These are phyloP conservation scores for Drechslerella stenobrocha DNA, from an alignment of 2,329 filamentous ascomycete species.

Conservation along the genomic window DNA sequence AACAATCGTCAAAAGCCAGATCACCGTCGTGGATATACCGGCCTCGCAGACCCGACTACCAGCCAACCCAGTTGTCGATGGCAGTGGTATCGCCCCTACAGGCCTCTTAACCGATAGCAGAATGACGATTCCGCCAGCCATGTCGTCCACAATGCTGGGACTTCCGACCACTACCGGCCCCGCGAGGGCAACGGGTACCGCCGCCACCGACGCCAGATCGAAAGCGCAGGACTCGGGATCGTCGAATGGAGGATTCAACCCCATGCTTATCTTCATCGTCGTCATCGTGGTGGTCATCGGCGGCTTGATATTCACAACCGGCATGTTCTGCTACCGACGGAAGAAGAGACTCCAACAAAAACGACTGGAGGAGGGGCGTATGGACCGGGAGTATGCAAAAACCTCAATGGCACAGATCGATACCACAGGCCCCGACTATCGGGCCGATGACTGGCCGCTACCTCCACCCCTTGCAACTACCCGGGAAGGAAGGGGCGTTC, in stretches of 20 bases:
- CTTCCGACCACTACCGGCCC: slow-evolving; percentile 4
- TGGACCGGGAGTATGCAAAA: neutral
- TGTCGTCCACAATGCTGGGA: slow-evolving; percentile 1
- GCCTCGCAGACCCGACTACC: slow-evolving; percentile 20
- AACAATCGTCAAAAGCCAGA: slow-evolving; percentile 24
- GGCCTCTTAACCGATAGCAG: slow-evolving; percentile 28
- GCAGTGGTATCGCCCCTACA: slow-evolving; percentile 8
- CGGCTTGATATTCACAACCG: slow-evolving; percentile 11
- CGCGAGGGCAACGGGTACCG: neutral
- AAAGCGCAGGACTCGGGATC: slow-evolving; percentile 2
- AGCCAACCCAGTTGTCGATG: neutral
- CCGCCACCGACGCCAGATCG: neutral
- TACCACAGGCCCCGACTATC: neutral
- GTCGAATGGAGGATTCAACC: slow-evolving; percentile 12
- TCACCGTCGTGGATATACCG: slow-evolving; percentile 25
- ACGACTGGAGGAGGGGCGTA: slow-evolving; percentile 3
- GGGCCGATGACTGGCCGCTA: neutral
- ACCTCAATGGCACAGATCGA: neutral
- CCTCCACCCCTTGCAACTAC: neutral
- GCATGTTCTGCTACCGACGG: slow-evolving; percentile 24
- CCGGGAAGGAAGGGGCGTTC: neutral
- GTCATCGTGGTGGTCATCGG: slow-evolving; percentile 27
- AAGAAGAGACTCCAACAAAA: slow-evolving; percentile 19
- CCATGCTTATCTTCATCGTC: slow-evolving; percentile 22
- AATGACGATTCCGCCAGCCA: slow-evolving; percentile 4